Evolutionary conservation across 2,329 filamentous ascomycete species (phyloP).

Genomic region (Pseudocercospora crystallina): DNA sequence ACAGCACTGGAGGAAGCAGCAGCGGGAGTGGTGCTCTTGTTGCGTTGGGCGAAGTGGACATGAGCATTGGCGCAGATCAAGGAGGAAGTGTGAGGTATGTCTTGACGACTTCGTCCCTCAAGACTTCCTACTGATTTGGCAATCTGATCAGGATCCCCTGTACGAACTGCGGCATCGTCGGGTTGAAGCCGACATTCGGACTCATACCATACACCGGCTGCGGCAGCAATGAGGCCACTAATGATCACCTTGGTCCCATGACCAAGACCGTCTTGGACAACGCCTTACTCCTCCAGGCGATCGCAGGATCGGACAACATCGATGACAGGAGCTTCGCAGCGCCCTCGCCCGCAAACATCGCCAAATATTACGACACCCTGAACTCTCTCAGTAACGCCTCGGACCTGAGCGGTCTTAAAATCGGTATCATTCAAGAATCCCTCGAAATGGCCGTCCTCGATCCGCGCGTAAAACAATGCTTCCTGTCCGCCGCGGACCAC

Average conservation of each 20-base stretch:
- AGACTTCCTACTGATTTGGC: background rate
- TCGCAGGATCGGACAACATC: conserved; percentile 52
- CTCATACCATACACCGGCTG: conserved; percentile 54
- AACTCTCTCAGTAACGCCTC: conserved; percentile 12
- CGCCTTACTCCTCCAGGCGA: conserved; percentile 44
- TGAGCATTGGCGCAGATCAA: conserved; percentile 42
- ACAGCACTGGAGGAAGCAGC: conserved; percentile 50
- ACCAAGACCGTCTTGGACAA: conserved; percentile 46
- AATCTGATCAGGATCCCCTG: conserved; percentile 32
- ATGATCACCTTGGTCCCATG: conserved; percentile 51
- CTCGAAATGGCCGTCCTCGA: conserved; percentile 40
- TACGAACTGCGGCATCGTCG: conserved; percentile 39
- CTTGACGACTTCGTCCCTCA: background rate
- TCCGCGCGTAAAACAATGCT: conserved; percentile 38
- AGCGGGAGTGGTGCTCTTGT: conserved; percentile 48
- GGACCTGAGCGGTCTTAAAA: conserved; percentile 31
- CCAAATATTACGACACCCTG: conserved; percentile 32
- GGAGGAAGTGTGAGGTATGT: conserved; percentile 38
- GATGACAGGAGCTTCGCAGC: conserved; percentile 41
- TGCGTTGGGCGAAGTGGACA: conserved; percentile 39
- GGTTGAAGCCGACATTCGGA: conserved; percentile 50
- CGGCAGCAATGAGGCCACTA: conserved; percentile 42
- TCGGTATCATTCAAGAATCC: conserved; percentile 48
- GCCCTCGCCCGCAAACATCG: conserved; percentile 28
- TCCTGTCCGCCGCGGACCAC: conserved; percentile 38